These are phyloP conservation scores for Colletotrichum sp. DNA, from an alignment of 2,329 filamentous ascomycete genomes.

Conservation along the genomic window DNA sequence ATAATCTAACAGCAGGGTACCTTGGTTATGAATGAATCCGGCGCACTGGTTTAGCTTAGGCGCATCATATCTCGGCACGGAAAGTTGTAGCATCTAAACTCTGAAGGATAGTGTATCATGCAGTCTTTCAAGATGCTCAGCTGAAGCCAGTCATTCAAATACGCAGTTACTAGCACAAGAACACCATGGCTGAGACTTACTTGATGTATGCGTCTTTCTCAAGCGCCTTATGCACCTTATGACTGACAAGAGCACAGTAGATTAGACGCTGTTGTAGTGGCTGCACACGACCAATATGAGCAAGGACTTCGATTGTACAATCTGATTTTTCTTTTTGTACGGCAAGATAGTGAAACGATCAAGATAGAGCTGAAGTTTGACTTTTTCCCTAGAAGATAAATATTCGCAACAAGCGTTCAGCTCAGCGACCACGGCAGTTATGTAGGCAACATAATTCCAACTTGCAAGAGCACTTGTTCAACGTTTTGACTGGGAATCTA, in stretches of 20 bases:
- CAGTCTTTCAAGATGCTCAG: not conserved
- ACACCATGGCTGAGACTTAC: not conserved
- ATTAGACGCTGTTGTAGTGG: not conserved
- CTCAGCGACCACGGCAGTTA: not conserved
- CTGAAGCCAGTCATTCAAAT: not conserved
- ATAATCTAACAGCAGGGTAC: not conserved
- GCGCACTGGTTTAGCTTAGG: not conserved
- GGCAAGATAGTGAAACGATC: not conserved
- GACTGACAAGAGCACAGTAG: not conserved
- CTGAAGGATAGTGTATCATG: not conserved
- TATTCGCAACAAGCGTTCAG: not conserved
- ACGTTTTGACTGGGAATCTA: not conserved
- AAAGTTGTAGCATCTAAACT: not conserved
- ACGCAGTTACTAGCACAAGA: not conserved
- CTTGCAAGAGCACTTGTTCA: not conserved
- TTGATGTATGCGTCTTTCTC: not conserved
- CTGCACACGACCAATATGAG: not conserved
- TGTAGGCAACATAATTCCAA: accelerated
- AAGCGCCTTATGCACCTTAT: not conserved
- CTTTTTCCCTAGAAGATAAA: not conserved
- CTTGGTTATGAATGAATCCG: not conserved
- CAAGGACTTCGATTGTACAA: not conserved
- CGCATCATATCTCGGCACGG: not conserved
- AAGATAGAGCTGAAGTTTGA: not conserved
- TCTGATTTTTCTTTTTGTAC: not conserved